Evolutionary conservation across 768 basidiomycete genomes (phyloP), one percentile per base, ranked within the genome.

Genomic region (Leccinum variicolor): DNA sequence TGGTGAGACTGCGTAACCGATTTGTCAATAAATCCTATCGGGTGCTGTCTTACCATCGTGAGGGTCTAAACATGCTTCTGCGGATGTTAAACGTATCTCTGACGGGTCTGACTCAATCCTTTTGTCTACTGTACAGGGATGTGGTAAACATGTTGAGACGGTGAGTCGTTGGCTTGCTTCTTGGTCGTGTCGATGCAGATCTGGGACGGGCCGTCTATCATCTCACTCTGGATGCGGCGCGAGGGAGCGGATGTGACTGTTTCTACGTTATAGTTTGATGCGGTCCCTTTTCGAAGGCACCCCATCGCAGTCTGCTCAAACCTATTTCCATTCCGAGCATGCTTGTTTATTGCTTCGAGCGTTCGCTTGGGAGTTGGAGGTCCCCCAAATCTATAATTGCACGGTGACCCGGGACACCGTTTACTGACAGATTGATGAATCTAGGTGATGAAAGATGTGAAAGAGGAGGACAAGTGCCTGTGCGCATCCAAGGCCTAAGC

Each of bases 61-160:
- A 56, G 57, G 54, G 50, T 50, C 43, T 14, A 23, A 53, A n/a
- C 45, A 52, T 52, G 52, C 58, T 46, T 54, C 66, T 60, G 59
- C 60, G 66, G 58, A 53, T 15, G 68, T 54, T n/a, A 48, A 45
- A 13, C 54, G 58, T 58, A 62, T 58, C 58, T 62, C 41, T 58
- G 15, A 61, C 14, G 47, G 47, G 57, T 57, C 36, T 28, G 45
- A 25, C 45, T 28, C 50, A 48, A 33, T 52, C 4, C 23, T 31
- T 34, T 21, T 25, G 51, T 47, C 9, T 1, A 23, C 60, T 51
- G 39, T 43, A 63, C 75, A 90, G 89, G 89, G 89, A 51, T 90
- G 89, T 60, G 89, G 89, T 10, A 64, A 65, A 57, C 89, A 90
- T 71, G 81, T 80, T 66, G 84, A 88, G 53, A 58, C 73, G 70